phyloP scores from a whole-genome alignment of 78 protist genomes.

The Thecamonas trahens region DNA sequence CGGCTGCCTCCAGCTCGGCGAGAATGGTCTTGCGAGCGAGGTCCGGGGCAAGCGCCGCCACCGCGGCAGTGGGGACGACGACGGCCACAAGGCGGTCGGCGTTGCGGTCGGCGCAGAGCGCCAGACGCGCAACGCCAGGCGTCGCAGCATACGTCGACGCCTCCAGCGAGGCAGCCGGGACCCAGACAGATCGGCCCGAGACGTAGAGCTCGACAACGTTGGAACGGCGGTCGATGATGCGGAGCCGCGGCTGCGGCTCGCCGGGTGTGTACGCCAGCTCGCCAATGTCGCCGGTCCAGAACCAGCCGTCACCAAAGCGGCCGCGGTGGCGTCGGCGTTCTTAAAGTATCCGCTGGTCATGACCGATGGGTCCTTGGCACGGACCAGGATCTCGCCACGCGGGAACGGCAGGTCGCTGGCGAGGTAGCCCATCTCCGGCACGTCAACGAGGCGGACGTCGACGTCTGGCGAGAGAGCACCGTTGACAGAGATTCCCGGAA shows the following conservation, averaged over 20 bases:
- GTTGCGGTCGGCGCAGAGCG: slow-evolving; percentile 2
- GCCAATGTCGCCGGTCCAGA: slow-evolving; percentile 31
- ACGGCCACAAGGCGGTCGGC: not conserved
- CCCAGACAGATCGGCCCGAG: slow-evolving; percentile 9
- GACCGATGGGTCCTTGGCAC: not conserved
- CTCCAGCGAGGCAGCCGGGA: slow-evolving; percentile 6
- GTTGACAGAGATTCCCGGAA: slow-evolving; percentile 28
- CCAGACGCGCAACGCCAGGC: not conserved
- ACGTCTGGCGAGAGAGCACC: not conserved
- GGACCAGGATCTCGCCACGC: slow-evolving; percentile 31
- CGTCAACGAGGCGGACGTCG: slow-evolving; percentile 5
- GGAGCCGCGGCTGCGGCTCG: not conserved
- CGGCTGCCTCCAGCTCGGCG: not conserved
- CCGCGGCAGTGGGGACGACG: not conserved
- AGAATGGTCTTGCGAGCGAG: not conserved
- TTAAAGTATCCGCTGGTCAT: no score
- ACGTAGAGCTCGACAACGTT: slow-evolving; percentile 5
- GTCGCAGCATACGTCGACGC: not conserved
- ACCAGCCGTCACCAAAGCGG: slow-evolving; percentile 19
- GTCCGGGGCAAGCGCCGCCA: not conserved
- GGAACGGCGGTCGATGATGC: not conserved
- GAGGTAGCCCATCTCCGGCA: slow-evolving; percentile 1
- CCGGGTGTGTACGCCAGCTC: no score
- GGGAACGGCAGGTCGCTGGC: not conserved
- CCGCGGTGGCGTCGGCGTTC: no score